These are phyloP conservation scores for Sclerotinia nivalis DNA, from an alignment of 2,329 filamentous ascomycete species.

Conservation along the genomic window DNA sequence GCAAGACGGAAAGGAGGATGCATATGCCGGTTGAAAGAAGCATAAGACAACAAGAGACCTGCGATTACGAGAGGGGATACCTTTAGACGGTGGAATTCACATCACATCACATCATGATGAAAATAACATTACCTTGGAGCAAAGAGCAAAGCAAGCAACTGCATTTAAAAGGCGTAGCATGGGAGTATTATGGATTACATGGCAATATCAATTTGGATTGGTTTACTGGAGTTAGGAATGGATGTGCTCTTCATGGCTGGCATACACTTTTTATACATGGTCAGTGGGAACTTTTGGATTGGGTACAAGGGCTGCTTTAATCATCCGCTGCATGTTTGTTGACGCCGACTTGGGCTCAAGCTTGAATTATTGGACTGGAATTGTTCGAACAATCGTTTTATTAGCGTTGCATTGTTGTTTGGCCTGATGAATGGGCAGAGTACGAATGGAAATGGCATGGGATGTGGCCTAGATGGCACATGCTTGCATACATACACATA, in stretches of 20 bases:
- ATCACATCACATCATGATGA: background rate
- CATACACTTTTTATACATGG: constrained; percentile 14
- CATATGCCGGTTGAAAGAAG: background rate
- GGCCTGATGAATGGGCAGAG: background rate
- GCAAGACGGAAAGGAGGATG: background rate
- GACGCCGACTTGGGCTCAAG: background rate
- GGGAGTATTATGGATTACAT: constrained; percentile 23
- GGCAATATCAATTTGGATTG: constrained; percentile 26
- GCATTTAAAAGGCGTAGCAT: constrained; percentile 21
- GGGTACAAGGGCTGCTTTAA: constrained; percentile 19
- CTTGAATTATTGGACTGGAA: background rate
- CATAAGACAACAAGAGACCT: constrained; percentile 1
- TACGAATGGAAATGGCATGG: background rate
- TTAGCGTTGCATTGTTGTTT: constrained; percentile 11
- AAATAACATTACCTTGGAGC: constrained; percentile 6
- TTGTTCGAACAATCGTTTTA: constrained; percentile 20
- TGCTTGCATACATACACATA: background rate
- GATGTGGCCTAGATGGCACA: constrained; percentile 13
- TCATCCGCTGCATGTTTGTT: constrained; percentile 7
- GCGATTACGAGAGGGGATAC: constrained; percentile 26
- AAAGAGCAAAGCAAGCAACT: constrained; percentile 15
- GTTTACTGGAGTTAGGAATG: constrained; percentile 10
- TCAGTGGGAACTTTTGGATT: constrained; percentile 20
- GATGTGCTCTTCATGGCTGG: background rate
- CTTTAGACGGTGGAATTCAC: constrained; percentile 20